These are phyloP conservation scores for Scheffersomyces lignicola DNA, from an alignment of 1,139 yeast species.

Conservation along the genomic window DNA sequence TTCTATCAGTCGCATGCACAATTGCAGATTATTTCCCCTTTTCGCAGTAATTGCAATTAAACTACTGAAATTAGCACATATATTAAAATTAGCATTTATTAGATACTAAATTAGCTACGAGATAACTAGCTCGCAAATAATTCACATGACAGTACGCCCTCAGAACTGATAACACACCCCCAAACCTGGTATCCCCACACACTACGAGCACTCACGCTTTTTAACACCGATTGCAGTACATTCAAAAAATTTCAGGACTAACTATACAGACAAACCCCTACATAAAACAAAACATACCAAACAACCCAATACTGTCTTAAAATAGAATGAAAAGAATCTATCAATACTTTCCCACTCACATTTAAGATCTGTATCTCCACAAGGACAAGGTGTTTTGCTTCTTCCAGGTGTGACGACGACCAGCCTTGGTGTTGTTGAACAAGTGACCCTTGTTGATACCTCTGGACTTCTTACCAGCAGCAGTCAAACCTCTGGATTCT, in stretches of 20 bases:
- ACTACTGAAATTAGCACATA: too few species aligned
- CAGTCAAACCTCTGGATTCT: constrained; percentile 98
- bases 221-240: constrained; percentile 1
- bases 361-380: constrained; percentile 99
- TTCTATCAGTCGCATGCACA: too few species aligned
- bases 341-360: constrained; percentile 12
- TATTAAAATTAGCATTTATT: too few species aligned
- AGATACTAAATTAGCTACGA: too few species aligned
- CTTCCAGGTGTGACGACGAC: constrained; percentile 99
- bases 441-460: constrained; percentile 99
- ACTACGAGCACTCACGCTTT: too few species aligned
- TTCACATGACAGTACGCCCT: too few species aligned
- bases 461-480: constrained; percentile 98
- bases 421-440: constrained; percentile 97
- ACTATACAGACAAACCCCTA: not conserved
- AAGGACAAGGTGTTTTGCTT: constrained; percentile 97
- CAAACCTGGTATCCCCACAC: too few species aligned
- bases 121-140: too few species aligned
- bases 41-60: too few species aligned
- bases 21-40: too few species aligned
- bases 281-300: constrained; percentile 1
- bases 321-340: not conserved
- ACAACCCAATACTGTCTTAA: not conserved
- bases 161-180: too few species aligned
- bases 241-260: not conserved